phyloP scores from a whole-genome alignment of 805 yeast genomes.

The Komagataella populi region DNA sequence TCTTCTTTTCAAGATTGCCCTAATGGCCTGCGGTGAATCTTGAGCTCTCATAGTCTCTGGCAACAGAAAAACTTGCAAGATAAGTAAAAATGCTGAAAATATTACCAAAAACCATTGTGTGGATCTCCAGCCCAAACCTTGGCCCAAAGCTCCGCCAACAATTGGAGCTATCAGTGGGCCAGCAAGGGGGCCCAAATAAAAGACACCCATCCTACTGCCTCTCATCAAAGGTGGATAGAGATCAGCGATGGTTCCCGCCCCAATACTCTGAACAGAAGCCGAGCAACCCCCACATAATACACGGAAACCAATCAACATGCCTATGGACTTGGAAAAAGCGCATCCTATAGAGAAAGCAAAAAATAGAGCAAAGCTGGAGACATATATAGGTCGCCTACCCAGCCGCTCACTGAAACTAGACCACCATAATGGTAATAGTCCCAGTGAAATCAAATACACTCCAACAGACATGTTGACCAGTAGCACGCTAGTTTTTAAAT shows the following conservation, averaged over 20 bases:
- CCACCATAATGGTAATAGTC: slow-evolving; percentile 86
- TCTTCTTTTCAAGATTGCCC: slow-evolving; percentile 23
- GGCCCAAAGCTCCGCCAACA: slow-evolving; percentile 61
- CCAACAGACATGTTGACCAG: slow-evolving; percentile 73
- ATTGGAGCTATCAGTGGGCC: slow-evolving; percentile 78
- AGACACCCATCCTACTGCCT: slow-evolving; percentile 70
- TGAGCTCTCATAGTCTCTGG: slow-evolving; percentile 72
- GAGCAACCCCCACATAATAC: slow-evolving; percentile 69
- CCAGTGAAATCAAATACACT: slow-evolving; percentile 57
- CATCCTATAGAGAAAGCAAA: slow-evolving; percentile 61
- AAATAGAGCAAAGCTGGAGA: slow-evolving; percentile 51
- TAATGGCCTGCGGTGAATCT: slow-evolving; percentile 43
- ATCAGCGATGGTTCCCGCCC: slow-evolving; percentile 82
- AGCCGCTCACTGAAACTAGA: slow-evolving; percentile 60
- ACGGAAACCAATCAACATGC: slow-evolving; percentile 53
- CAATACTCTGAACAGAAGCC: slow-evolving; percentile 79
- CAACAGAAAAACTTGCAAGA: slow-evolving; percentile 37
- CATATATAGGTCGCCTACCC: slow-evolving; percentile 66
- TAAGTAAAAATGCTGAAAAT: slow-evolving; percentile 38
- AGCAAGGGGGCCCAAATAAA: slow-evolving; percentile 66
- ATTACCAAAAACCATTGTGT: slow-evolving; percentile 79
- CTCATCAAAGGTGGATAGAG: slow-evolving; percentile 52
- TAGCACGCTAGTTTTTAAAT: slow-evolving; percentile 40
- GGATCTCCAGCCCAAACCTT: slow-evolving; percentile 76
- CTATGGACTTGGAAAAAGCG: slow-evolving; percentile 48